Percentiles rank a stretch among this genome's conserved stretches.
phyloP scores from a whole-genome alignment of 352 stramenopile species.

The Phytophthora palmivora region DNA sequence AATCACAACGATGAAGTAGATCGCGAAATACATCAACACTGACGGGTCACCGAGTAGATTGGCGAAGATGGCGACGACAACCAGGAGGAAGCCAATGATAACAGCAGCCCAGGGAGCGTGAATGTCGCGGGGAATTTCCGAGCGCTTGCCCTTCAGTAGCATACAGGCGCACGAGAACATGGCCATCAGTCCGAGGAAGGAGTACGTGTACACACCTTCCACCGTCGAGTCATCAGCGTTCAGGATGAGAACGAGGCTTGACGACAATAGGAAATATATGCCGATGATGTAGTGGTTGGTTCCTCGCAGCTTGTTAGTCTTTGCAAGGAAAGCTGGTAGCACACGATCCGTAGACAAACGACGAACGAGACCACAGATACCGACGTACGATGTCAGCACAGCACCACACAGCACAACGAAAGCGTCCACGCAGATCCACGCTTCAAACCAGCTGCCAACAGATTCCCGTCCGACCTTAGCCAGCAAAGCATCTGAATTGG shows the following conservation, averaged over 20 bases:
- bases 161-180: slow-evolving; percentile 87
- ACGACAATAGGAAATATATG: slow-evolving; percentile 63
- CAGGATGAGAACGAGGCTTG: slow-evolving; percentile 70
- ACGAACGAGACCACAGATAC: slow-evolving; percentile 74
- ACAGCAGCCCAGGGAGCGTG: slow-evolving; percentile 58
- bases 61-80: slow-evolving; percentile 79
- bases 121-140: slow-evolving; percentile 71
- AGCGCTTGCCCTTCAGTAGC: slow-evolving; percentile 86
- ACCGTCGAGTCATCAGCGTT: slow-evolving; percentile 73
- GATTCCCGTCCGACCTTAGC: slow-evolving; percentile 52
- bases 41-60: slow-evolving; percentile 86
- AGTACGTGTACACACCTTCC: slow-evolving; percentile 86
- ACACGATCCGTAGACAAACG: slow-evolving; percentile 77
- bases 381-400: slow-evolving; percentile 84
- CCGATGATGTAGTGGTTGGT: slow-evolving; percentile 82
- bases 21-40: slow-evolving; percentile 85
- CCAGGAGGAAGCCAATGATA: slow-evolving; percentile 29
- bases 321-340: slow-evolving; percentile 52
- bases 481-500: slow-evolving; percentile 58
- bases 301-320: slow-evolving; percentile 55
- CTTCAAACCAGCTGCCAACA: slow-evolving; percentile 45
- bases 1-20: slow-evolving; percentile 85
- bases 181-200: slow-evolving; percentile 84
- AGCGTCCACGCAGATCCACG: slow-evolving; percentile 74
- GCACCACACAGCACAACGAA: slow-evolving; percentile 88